Evolutionary conservation across 2,329 filamentous ascomycete genomes (phyloP).

Genomic region (Thelonectria olida): DNA sequence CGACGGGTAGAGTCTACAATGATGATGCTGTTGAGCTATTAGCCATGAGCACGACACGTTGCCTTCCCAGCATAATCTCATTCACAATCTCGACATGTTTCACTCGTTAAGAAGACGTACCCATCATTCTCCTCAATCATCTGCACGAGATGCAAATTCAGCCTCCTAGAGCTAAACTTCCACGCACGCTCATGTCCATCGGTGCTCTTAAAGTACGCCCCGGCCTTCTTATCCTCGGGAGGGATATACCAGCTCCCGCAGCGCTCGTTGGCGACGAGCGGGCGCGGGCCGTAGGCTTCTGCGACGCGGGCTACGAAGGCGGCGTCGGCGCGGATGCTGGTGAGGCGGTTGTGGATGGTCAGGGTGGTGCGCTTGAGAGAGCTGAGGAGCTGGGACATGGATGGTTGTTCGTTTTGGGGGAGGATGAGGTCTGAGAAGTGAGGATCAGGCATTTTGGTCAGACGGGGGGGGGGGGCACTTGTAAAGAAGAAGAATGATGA

Average conservation of each 20-base stretch:
- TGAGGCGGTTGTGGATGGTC: constrained; percentile 82
- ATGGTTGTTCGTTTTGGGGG: constrained; percentile 68
- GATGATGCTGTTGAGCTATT: constrained; percentile 64
- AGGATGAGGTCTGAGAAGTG: constrained; percentile 57
- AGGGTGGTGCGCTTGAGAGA: constrained; percentile 81
- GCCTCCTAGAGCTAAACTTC: constrained; percentile 84
- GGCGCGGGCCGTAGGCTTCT: constrained; percentile 61
- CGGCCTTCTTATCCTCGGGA: constrained; percentile 70
- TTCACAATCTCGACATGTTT: background rate
- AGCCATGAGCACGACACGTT: no score
- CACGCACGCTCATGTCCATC: constrained; percentile 93
- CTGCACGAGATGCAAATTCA: constrained; percentile 85
- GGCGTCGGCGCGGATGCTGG: constrained; percentile 81
- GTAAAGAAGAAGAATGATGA: background rate
- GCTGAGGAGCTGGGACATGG: constrained; percentile 74
- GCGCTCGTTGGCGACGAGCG: constrained; percentile 90
- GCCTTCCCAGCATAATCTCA: background rate
- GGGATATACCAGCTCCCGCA: constrained; percentile 96
- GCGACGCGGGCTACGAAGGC: constrained; percentile 74
- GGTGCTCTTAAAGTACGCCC: constrained; percentile 97
- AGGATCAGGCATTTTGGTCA: constrained; percentile 34
- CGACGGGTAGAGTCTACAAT: constrained; percentile 93
- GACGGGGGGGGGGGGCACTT: background rate
- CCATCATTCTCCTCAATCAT: constrained; percentile 74
- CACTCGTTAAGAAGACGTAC: constrained; percentile 50